Evolutionary conservation across 2,329 filamentous ascomycete species (phyloP), one percentile per base, ranked within the genome.

Genomic region (Phaeophleospora eucalypticola): DNA sequence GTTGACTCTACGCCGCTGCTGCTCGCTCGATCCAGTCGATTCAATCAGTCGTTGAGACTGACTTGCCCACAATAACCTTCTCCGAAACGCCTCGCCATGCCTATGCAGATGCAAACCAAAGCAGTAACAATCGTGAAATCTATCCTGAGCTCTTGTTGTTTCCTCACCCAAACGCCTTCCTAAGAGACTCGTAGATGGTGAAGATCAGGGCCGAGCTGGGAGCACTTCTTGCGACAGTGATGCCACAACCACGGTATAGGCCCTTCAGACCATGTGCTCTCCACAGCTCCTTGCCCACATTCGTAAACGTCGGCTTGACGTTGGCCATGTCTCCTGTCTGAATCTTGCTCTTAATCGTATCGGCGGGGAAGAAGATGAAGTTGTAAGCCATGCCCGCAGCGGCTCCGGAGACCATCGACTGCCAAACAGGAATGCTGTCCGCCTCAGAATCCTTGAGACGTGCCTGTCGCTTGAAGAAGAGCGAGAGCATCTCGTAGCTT

Each of bases 161-260:
- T 19, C 12, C 36, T 45, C 44, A 57, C 15, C 38, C 56, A 61
- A 93, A 77, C 57, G 81, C 73, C 53, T 75, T 77, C 71, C 89
- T 89, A 67, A 98, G 68, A 12, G 83, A 86, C 69, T 97, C 93
- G 65, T 90, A 97, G 51, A 97, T 83, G 52, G 93, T 90, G 63
- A 98, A 98, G 51, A 98, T 98, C 63, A 97, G 89, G 6, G 93
- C 93, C n/a, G 90, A 96, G 68, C 90, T 96, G 2, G 93, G 93
- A 24, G 89, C 90, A 29, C 89, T 86, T 51, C 93, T 81, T 24
- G 83, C 75, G 37, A 93, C 89, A 0, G 93, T 98, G 56, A 98
- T 93, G 24, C 93, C 93, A 61, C 93, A 98, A 3, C 93, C 93
- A 43, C 91, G 82, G 66, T 98, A 98, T 66, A 97, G 74, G 2